These are phyloP conservation scores for Trichosporon sp. DNA, from an alignment of 1,284 basidiomycete genomes.

Conservation along the genomic window DNA sequence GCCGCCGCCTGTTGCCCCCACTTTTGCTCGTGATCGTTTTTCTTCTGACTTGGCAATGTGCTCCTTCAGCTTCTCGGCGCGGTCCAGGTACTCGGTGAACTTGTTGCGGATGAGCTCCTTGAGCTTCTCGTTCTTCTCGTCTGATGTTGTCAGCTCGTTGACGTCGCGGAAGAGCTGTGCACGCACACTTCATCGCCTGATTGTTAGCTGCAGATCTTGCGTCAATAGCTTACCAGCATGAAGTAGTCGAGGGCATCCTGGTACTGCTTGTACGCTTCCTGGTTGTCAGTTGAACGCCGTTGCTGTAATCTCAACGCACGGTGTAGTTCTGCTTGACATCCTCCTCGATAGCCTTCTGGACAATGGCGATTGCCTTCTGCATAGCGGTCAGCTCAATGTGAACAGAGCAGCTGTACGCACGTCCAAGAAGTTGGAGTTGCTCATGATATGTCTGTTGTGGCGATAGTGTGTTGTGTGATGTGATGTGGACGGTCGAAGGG, in stretches of 20 bases:
- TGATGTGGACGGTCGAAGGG: not conserved
- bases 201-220: slow-evolving; percentile 6
- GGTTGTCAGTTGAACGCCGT: slow-evolving; percentile 8
- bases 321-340: slow-evolving; percentile 88
- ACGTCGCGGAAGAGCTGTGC: not conserved
- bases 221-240: slow-evolving; percentile 62
- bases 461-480: not conserved
- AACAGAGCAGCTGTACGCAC: slow-evolving; percentile 39
- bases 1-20: slow-evolving; percentile 67
- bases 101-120: slow-evolving; percentile 82
- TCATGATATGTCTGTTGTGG: slow-evolving; percentile 41
- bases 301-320: slow-evolving; percentile 25
- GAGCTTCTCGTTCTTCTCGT: slow-evolving; percentile 94
- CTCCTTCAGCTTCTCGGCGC: slow-evolving; percentile 88
- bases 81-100: slow-evolving; percentile 84
- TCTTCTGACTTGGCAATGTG: slow-evolving; percentile 64
- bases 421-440: slow-evolving; percentile 54
- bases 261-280: slow-evolving; percentile 88
- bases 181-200: slow-evolving; percentile 59
- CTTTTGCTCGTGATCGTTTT: slow-evolving; percentile 66
- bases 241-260: slow-evolving; percentile 97
- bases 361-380: slow-evolving; percentile 89
- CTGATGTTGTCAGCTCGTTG: slow-evolving; percentile 49
- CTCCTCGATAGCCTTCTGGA: slow-evolving; percentile 91
- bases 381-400: slow-evolving; percentile 5